Base-by-base conservation (phyloP, 257 asterid genomes). In the Nicotiana undulata region DNA sequence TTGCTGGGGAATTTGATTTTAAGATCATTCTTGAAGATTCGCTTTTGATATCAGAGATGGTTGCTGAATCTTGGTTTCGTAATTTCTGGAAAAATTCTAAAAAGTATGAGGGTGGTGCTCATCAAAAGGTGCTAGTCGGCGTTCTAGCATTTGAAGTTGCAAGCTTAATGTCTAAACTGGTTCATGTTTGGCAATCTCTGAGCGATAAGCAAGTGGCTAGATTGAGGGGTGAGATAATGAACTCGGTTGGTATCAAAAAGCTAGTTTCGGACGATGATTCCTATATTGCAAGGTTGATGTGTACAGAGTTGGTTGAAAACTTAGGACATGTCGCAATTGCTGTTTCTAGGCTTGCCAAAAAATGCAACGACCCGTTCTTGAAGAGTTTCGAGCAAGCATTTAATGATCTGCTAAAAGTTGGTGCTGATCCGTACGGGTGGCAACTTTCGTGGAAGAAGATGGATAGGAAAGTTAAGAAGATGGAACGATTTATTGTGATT, bases 101-200 rank as follows among this genome's bases (percentile, higher is more conserved):
- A 84, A 90, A 88, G 86, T 84, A 85, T 31, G 97, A 84, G 56
- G 34, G 52, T 77, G 88, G 66, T 75, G 88, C 84, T 59, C 68
- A 88, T 8, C 85, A 87, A 11, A 93, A 90, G 83, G 88, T 84
- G 1, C 78, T 82, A 80, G 89, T 93, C 65, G 97, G 91, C 13
- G 97, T 95, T 58, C 87, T 95, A 88, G 98, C 98, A 26, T 93
- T 95, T 80, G 98, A 95, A 84, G 95, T 93, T 28, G 93, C 98
- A 16, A 92, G 98, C 84, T 86, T 93, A 87, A 93, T 95, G 95
- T 90, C 95, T 24, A 95, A 93, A 79, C 88, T 92, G 75, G 94
- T 93, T 59, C 89, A 93, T 82, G 88, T 93, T n/a, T 95, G 98
- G 98, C 95, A 92, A 20, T 93, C 94, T 8, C 84, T 93, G 77